Percentiles rank a stretch among this genome's conserved stretches.
These are phyloP conservation scores for Kwoniella shivajii DNA, from an alignment of 1,284 basidiomycete species.

Conservation along the genomic window DNA sequence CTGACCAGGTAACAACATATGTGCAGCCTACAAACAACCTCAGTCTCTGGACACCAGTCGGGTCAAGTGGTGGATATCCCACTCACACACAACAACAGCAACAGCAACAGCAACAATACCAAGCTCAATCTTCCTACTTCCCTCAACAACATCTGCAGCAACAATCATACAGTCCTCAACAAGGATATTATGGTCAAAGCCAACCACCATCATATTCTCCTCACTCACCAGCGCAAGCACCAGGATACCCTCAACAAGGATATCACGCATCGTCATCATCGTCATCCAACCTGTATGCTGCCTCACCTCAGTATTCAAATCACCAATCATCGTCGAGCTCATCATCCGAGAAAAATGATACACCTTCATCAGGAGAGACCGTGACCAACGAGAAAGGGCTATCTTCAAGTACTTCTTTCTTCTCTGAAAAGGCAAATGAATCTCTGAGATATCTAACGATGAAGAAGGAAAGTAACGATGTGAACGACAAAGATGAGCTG, in stretches of 20 bases:
- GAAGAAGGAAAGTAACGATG: conserved; percentile 29
- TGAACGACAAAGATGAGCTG: conserved; percentile 30
- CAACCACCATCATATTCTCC: conserved; percentile 3
- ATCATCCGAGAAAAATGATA: conserved; percentile 4
- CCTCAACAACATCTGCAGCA: conserved; percentile 4
- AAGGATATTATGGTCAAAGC: conserved; percentile 4
- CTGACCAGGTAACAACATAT: conserved; percentile 1
- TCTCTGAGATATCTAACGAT: conserved; percentile 25
- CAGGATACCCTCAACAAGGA: neutral
- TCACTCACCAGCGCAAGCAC: neutral
- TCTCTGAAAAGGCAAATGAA: conserved; percentile 24
- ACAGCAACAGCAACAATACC: conserved; percentile 1
- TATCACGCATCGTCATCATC: conserved; percentile 3
- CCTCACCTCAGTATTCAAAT: neutral
- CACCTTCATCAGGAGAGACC: conserved; percentile 18
- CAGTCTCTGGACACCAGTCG: conserved; percentile 45
- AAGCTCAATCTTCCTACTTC: neutral
- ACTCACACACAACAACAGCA: neutral
- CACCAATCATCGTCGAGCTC: conserved; percentile 5
- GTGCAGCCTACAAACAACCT: conserved; percentile 36
- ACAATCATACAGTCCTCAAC: neutral
- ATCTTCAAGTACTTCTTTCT: conserved; percentile 14
- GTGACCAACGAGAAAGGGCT: conserved; percentile 3
- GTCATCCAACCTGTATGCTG: conserved; percentile 4
- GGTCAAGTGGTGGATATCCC: conserved; percentile 15